A percentile compares a stretch with the other conserved stretches of the same genome.
Conservation (phyloP, 2,329 filamentous ascomycete genomes). For the Trichoderma sp. region DNA sequence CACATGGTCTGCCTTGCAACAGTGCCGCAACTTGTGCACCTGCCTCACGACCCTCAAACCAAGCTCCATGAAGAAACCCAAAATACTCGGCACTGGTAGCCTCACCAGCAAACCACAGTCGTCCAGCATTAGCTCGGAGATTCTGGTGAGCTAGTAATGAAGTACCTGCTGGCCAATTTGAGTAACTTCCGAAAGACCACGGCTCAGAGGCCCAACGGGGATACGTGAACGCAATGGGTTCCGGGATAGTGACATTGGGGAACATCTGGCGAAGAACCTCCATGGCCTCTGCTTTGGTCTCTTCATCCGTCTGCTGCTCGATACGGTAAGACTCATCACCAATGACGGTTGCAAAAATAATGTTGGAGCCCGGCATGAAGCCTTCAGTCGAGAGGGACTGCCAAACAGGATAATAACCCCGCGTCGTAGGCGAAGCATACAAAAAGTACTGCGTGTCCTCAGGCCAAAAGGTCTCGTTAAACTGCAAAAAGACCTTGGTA, state of each 20-base stretch:
- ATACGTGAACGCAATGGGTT: conserved; percentile 60
- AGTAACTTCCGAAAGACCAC: conserved; percentile 60
- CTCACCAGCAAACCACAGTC: conserved; percentile 65
- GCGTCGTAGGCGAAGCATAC: conserved; percentile 42
- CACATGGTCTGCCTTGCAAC: conserved; percentile 22
- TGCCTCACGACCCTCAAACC: conserved; percentile 53
- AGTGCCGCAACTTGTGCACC: conserved; percentile 43
- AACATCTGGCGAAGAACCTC: conserved; percentile 61
- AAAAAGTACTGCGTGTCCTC: conserved; percentile 44
- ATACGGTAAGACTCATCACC: conserved; percentile 54
- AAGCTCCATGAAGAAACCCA: conserved; percentile 64
- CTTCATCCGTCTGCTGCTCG: conserved; percentile 57
- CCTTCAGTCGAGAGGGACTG: conserved; percentile 59
- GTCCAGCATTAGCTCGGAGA: conserved; percentile 60
- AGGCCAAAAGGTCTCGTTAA: conserved; percentile 64
- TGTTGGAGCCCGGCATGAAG: conserved; percentile 60
- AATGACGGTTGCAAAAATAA: conserved; percentile 64
- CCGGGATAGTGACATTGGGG: conserved; percentile 52
- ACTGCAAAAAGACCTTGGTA: conserved; percentile 71
- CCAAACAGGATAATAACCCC: conserved; percentile 56
- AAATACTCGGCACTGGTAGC: conserved; percentile 62
- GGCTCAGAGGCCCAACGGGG: conserved; percentile 39
- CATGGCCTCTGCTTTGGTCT: conserved; percentile 57
- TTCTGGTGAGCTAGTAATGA: conserved; percentile 67
- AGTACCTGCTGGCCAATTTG: conserved; percentile 64